These are phyloP conservation scores for Scleroderma bovista DNA, from an alignment of 768 basidiomycete genomes.

Conservation along the genomic window DNA sequence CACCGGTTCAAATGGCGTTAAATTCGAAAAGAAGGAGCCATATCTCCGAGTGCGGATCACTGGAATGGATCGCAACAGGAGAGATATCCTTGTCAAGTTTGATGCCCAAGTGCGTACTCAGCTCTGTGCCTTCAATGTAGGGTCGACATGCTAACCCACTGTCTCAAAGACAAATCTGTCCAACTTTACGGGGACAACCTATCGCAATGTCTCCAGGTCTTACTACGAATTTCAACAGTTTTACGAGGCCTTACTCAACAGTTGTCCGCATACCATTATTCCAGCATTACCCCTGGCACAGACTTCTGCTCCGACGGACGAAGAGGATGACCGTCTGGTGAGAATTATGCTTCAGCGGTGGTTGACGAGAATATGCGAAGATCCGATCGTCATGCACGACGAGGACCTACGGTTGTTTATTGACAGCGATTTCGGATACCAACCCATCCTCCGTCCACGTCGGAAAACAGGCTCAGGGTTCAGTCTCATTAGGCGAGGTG, in stretches of 20 bases:
- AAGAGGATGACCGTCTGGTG: constrained; percentile 96
- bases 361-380: constrained; percentile 90
- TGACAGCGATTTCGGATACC: constrained; percentile 97
- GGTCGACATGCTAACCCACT: constrained; percentile 1
- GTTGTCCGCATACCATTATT: constrained; percentile 93
- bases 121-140: neutral
- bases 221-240: constrained; percentile 94
- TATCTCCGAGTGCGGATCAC: constrained; percentile 89
- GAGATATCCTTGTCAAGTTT: constrained; percentile 89
- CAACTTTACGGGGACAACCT: constrained; percentile 83
- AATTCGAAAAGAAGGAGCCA: constrained; percentile 71
- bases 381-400: constrained; percentile 80
- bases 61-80: constrained; percentile 87
- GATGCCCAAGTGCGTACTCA: constrained; percentile 75
- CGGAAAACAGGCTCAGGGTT: constrained; percentile 73
- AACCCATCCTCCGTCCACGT: constrained; percentile 71
- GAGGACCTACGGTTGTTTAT: constrained; percentile 94
- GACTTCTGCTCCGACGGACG: constrained; percentile 94
- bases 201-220: constrained; percentile 91
- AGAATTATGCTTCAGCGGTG: constrained; percentile 93
- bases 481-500: constrained; percentile 67
- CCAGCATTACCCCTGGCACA: constrained; percentile 95
- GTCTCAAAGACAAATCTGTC: constrained; percentile 78
- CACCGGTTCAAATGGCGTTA: constrained; percentile 60
- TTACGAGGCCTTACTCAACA: constrained; percentile 83